Base-by-base conservation (phyloP, 202 grass and related monocot species). In the Digitaria exilis region DNA sequence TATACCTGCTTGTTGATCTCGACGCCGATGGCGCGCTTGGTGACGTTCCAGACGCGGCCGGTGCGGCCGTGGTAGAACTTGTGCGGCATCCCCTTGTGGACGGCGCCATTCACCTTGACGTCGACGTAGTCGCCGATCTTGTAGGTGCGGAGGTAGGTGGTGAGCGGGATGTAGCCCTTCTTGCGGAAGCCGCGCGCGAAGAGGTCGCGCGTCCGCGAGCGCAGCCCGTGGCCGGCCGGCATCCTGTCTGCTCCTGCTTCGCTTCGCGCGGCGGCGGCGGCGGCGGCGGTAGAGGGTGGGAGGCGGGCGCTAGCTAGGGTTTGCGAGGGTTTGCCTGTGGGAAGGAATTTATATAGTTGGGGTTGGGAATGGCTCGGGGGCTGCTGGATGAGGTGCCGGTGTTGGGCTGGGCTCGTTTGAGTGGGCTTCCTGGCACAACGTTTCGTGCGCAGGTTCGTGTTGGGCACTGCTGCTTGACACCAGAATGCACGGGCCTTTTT, bases 21-120 rank as follows among this genome's bases (percentile, higher is more conserved):
- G 29, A 97, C 94, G 30, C 94, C 94, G 76, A 97, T 88, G 72
- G 94, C 94, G 76, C 91, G 91, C 89, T 97, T 97, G 82, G 94
- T 92, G 94, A 97, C 89, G 71, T 97, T 97, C 91, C 94, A 97
- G 30, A 97, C 89, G 51, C 76, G 84, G 19, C 94, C 94, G 7
- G 94, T 97, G 76, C 89, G 94, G 66, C 91, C 94, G 68, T 94
- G 94, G 94, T 97, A 97, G 91, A 94, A 93, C 87, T 97, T 97
- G 78, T 97, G 94, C 28, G 91, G 91, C 94, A 93, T 97, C 5
- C 94, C 91, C 86, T 97, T 97, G 89, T 97, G 94, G 46, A 94
- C 91, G 60, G 91, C 94, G 60, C 91, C 91, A 71, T 97, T 97
- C 57, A 97, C 94, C 91, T 89, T 97, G 71, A 97, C 71, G 71